Evolutionary conservation across 1,139 yeast species (phyloP).

Genomic region (Arxiozyma heterogenica): DNA sequence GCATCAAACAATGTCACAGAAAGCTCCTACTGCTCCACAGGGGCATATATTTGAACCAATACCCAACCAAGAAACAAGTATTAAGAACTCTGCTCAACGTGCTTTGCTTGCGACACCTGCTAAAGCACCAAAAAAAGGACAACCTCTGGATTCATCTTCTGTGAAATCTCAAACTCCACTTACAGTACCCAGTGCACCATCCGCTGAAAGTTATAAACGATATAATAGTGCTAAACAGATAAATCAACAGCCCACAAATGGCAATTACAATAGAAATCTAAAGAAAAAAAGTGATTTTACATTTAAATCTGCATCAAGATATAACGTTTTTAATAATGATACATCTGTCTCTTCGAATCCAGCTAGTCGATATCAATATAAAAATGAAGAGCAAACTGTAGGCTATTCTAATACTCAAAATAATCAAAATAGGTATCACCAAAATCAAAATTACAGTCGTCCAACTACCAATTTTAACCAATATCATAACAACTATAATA

Average conservation of each 20-base stretch:
- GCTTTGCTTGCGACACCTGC: not conserved
- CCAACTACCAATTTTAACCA: not conserved
- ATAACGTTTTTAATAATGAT: not conserved
- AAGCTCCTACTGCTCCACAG: conserved; percentile 28
- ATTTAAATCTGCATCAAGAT: not conserved
- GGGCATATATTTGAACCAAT: conserved; percentile 23
- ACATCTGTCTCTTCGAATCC: not conserved
- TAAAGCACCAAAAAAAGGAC: not conserved
- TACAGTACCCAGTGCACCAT: not conserved
- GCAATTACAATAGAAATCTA: not conserved
- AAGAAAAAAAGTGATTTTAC: not conserved
- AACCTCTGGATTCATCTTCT: not conserved
- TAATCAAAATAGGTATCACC: not conserved
- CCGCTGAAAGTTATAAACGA: not conserved
- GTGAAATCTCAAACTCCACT: not conserved
- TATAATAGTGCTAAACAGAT: not conserved
- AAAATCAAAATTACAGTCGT: not conserved
- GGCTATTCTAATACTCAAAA: not conserved
- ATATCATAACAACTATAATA: too few relatives aligned
- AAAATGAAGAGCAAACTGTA: not conserved
- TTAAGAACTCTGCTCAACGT: not conserved
- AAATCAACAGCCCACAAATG: not conserved
- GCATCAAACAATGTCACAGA: conserved; percentile 27
- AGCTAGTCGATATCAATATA: not conserved
- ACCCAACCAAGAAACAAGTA: not conserved